Percentiles rank a stretch among this genome's conserved stretches.
phyloP scores from a whole-genome alignment of 768 basidiomycete genomes.

The Russula sp. region DNA sequence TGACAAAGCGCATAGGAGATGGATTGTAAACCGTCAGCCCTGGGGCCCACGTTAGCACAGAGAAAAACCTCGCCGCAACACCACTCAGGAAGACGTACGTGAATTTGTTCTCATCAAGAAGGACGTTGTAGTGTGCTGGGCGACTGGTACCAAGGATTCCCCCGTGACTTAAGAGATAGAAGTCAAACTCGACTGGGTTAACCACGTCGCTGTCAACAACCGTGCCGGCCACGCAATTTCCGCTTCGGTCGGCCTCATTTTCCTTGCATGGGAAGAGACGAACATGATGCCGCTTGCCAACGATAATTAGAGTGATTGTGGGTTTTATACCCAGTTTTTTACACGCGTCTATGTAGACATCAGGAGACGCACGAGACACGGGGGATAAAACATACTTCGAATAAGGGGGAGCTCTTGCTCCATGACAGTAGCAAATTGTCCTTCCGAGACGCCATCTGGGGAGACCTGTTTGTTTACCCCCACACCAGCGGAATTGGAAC shows the following conservation, averaged over 20 bases:
- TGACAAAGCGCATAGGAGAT: conserved; percentile 76
- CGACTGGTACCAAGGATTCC: conserved; percentile 75
- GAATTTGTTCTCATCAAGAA: conserved; percentile 58
- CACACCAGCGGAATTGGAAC: not conserved
- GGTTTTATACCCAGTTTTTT: conserved; percentile 52
- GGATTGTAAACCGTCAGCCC: conserved; percentile 65
- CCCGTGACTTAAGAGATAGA: conserved; percentile 73
- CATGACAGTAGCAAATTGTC: conserved; percentile 49
- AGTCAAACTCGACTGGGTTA: conserved; percentile 73
- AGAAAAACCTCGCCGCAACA: not conserved
- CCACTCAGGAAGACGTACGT: conserved; percentile 42
- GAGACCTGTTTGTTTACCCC: not conserved
- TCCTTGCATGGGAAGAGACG: conserved; percentile 53
- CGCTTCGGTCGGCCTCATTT: conserved; percentile 57
- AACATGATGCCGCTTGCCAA: conserved; percentile 74
- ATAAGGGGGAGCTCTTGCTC: conserved; percentile 58
- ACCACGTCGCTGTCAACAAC: conserved; percentile 70
- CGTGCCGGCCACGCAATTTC: conserved; percentile 75
- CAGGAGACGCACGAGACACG: not conserved
- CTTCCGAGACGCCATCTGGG: conserved; percentile 55
- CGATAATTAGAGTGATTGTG: conserved; percentile 72
- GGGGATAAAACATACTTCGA: conserved; percentile 44
- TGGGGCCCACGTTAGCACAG: conserved; percentile 33
- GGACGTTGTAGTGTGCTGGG: conserved; percentile 56
- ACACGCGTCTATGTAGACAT: conserved; percentile 57